Percentiles rank a stretch among this genome's conserved stretches.
Evolutionary conservation across 2,329 filamentous ascomycete species (phyloP).

Genomic region (Colletotrichum tropicale): DNA sequence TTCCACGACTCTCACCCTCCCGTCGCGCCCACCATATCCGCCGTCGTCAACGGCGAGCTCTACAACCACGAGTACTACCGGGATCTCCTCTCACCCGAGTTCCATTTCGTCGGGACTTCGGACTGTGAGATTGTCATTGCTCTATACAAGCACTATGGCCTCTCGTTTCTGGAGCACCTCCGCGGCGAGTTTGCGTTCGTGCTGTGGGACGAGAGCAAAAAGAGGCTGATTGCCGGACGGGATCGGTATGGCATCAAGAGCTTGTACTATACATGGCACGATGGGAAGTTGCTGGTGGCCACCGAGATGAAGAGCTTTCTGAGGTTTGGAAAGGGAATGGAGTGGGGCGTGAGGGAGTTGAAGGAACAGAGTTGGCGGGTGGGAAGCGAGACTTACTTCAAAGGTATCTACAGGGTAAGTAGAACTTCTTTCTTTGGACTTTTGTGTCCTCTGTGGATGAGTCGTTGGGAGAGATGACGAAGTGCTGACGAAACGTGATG

Average conservation of each 20-base stretch:
- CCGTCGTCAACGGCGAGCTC: too few relatives aligned
- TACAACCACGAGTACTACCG: too few relatives aligned
- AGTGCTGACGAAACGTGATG: neutral
- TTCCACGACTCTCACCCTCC: too few relatives aligned
- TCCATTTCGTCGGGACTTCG: too few relatives aligned
- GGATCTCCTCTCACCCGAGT: too few relatives aligned
- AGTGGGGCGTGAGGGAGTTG: neutral
- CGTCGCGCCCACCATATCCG: too few relatives aligned
- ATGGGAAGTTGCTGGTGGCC: neutral
- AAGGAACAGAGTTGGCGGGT: neutral
- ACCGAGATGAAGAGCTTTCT: neutral
- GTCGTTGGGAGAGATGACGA: too few relatives aligned
- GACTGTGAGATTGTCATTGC: constrained; percentile 24
- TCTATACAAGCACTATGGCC: constrained; percentile 45
- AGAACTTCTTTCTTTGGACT: too few relatives aligned
- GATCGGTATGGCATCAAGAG: constrained; percentile 64
- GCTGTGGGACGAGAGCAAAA: constrained; percentile 46
- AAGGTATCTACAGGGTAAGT: neutral
- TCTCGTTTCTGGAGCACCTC: constrained; percentile 40
- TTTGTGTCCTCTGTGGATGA: too few relatives aligned
- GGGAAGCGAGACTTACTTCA: neutral
- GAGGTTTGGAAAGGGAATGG: neutral
- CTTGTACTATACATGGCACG: constrained; percentile 43
- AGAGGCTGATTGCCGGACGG: constrained; percentile 49
- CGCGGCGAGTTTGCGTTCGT: constrained; percentile 60